Evolutionary conservation across 768 basidiomycete species (phyloP), one percentile per base, ranked within the genome.

Genomic region (Leccinum ochraceum): DNA sequence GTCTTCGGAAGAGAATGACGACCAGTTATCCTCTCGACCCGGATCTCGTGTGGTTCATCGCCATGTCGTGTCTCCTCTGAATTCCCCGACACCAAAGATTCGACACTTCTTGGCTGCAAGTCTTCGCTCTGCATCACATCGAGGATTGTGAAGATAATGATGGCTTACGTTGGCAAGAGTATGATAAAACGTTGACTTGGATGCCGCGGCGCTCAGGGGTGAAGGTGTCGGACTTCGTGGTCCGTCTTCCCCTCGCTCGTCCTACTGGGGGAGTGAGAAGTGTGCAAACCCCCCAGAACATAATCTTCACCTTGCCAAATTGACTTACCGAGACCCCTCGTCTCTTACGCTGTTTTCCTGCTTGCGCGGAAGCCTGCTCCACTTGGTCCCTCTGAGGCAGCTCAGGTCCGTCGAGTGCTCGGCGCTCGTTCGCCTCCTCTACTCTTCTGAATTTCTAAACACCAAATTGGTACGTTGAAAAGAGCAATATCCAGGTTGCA

Each of bases 311-410:
- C 79, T 86, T 81, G 28, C 87, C 86, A 63, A 86, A 84, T 17
- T 83, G 78, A 57, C 84, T 83, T 48, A 88, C 78, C 1, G 85
- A 86, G 39, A 88, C 77, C 56, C 82, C 85, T 17, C 80, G 81
- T 52, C 80, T 74, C 59, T 80, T 76, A 44, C 72, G 71, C 54
- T 76, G 80, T n/a, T 65, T 68, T 64, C 67, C 74, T 28, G 63
- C 26, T 9, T 56, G 56, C 9, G 54, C 58, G 36, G 71, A 44
- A 57, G 67, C 34, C 34, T 34, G 62, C 67, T 69, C 63, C 56
- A 63, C 53, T 50, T 65, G 48, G 58, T 69, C 57, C 52, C 1
- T 34, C 53, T 42, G 57, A 3, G 66, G 52, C 9, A 55, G 42
- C 22, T 68, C 68, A 14, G 61, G 61, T 49, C 77, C 77, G 57